Conservation (phyloP, 306 rosid genomes). For the Sindora glabra region DNA sequence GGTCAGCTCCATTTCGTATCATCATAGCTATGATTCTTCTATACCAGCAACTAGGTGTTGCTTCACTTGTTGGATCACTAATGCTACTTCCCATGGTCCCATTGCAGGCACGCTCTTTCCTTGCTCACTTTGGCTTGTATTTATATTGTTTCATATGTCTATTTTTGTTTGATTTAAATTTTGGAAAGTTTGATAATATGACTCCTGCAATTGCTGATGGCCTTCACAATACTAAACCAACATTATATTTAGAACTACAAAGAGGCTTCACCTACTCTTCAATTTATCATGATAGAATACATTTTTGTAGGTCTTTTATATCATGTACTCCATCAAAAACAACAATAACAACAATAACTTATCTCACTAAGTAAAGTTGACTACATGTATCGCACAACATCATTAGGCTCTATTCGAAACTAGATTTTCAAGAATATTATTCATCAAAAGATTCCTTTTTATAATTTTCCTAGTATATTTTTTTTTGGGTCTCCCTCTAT, state of each 20-base stretch:
- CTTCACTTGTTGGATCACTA: slow-evolving; percentile 68
- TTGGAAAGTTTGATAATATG: background rate
- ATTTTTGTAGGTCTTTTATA: background rate
- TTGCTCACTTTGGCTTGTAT: background rate
- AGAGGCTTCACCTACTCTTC: background rate
- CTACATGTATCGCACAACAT: too few species aligned
- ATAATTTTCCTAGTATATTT: too few species aligned
- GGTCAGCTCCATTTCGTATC: slow-evolving; percentile 93
- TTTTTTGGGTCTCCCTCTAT: too few species aligned
- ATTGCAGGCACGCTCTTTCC: slow-evolving; percentile 44
- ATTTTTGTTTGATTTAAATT: background rate
- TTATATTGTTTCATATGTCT: background rate
- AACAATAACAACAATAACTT: too few species aligned
- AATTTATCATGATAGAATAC: background rate
- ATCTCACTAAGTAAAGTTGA: too few species aligned
- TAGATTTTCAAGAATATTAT: too few species aligned
- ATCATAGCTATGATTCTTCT: slow-evolving; percentile 61
- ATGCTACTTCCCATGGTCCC: slow-evolving; percentile 63
- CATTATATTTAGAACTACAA: too few species aligned
- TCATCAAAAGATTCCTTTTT: too few species aligned
- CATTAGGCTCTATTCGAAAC: too few species aligned
- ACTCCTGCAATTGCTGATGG: background rate
- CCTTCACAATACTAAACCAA: background rate
- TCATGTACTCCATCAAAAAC: too few species aligned
- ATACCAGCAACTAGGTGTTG: slow-evolving; percentile 89